phyloP scores from a whole-genome alignment of 192 early-diverging fungal genomes.

The Obelidium mucronatum region DNA sequence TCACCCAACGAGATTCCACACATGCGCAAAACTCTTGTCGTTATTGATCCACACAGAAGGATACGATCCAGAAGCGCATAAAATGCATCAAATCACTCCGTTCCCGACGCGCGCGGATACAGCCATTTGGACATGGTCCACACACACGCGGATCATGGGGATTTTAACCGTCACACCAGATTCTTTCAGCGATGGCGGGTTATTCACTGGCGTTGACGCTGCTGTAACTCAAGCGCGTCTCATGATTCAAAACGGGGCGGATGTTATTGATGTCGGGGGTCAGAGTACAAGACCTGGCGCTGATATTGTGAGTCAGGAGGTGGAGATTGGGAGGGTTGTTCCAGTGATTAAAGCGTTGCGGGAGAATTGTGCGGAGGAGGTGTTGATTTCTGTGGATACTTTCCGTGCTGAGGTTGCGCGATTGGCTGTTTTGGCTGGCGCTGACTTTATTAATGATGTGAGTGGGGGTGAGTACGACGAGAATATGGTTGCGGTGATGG shows the following conservation, averaged over 20 bases:
- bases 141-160: conserved; percentile 88
- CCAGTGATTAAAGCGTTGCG: conserved; percentile 87
- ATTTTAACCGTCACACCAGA: conserved; percentile 98
- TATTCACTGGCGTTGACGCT: conserved; percentile 59
- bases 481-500: conserved; percentile 80
- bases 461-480: conserved; percentile 82
- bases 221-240: conserved; percentile 72
- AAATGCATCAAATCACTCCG: conserved; percentile 48
- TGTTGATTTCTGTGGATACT: conserved; percentile 94
- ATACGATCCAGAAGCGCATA: conserved; percentile 53
- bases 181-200: conserved; percentile 94
- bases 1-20: conserved; percentile 87
- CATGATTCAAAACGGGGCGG: conserved; percentile 80
- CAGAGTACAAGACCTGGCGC: conserved; percentile 91
- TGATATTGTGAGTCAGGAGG: conserved; percentile 72
- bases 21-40: conserved; percentile 72
- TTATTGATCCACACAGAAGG: conserved; percentile 56
- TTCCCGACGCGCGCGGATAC: conserved; percentile 39
- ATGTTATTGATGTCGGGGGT: conserved; percentile 96
- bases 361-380: conserved; percentile 47
- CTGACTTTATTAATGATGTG: conserved; percentile 95
- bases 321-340: conserved; percentile 80
- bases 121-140: conserved; percentile 65
- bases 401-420: conserved; percentile 85
- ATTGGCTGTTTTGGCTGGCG: conserved; percentile 88